phyloP scores from a whole-genome alignment of 805 yeast species.

The Wickerhamiella cacticola region DNA sequence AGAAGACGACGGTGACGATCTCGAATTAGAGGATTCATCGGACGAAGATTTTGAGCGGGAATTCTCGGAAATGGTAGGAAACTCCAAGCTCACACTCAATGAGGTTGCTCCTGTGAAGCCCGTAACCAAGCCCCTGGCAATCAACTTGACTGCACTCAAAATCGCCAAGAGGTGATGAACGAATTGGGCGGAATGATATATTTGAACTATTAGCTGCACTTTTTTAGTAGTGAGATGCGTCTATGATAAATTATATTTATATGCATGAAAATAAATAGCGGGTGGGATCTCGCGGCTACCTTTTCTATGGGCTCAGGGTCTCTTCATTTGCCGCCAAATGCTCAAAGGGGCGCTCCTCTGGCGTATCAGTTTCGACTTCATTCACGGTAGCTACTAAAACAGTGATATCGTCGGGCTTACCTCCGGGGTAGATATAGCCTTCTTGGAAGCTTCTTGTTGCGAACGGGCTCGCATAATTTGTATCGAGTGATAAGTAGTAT shows the following conservation, averaged over 20 bases:
- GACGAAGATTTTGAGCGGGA: constrained; percentile 1
- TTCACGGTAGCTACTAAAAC: constrained; percentile 57
- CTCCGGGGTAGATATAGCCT: constrained; percentile 68
- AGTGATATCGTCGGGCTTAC: constrained; percentile 92
- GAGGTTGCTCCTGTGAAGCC: background rate
- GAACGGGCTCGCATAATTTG: constrained; percentile 69
- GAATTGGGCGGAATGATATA: no score
- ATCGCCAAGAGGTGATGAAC: background rate
- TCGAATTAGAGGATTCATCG: background rate
- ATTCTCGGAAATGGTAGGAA: background rate
- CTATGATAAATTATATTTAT: no score
- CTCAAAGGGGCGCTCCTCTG: background rate
- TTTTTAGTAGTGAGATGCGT: no score
- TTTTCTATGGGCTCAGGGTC: background rate
- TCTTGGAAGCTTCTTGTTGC: constrained; percentile 56
- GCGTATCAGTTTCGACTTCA: constrained; percentile 4
- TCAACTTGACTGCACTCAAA: background rate
- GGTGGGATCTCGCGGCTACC: background rate
- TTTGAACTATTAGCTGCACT: background rate
- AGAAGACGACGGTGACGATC: constrained; percentile 1
- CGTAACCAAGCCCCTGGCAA: background rate
- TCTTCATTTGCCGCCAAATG: background rate
- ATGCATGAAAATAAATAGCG: background rate
- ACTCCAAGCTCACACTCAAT: background rate
- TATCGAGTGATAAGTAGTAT: constrained; percentile 56